Evolutionary conservation across 306 rosid genomes (phyloP), one percentile per base, ranked within the genome.

Genomic region (Senna tora): DNA sequence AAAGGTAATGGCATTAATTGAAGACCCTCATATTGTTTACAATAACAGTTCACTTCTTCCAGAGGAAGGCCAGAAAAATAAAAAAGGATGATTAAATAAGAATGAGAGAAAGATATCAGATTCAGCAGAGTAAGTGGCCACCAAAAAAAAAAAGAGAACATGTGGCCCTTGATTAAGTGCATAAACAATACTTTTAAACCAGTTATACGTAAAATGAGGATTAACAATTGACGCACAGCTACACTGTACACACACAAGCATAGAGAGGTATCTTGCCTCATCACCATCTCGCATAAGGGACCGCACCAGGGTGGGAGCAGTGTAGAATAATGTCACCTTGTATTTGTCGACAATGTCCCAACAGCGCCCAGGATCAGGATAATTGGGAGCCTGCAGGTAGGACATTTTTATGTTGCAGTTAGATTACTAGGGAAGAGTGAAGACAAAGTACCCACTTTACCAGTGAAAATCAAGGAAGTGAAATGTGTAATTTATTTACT

Each of bases 261-360:
- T 30, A 55, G 77, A 38, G 13, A 49, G 38, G 32, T 67, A 76
- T 73, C 84, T 85, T 84, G 77, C 99, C 82, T 69, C 84, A 38
- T 86, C 87, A 74, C 96, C 92, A 46, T 91, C 93, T 41, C 96
- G 96, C 99, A 95, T 95, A 83, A 95, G 99, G 70, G 99, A 89
- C 78, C 99, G 93, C 81, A 95, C 96, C 86, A 95, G 78, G 55
- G 99, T 95, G 65, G 99, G 99, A 59, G 99, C 99, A 50, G 99
- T 95, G 81, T 95, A 95, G 80, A 95, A 91, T 88, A 91, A 79
- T 16, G 96, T 22, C 70, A 95, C 97, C 65, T 86, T 88, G 89
- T 86, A 89, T 83, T 95, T 95, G 86, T 95, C 99, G 67, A 95
- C 97, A 81, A 95, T 89, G 82, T 91, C 90, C 99, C 99, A 95